Evolutionary conservation across 371 early-diverging fungal species (phyloP).

Genomic region (Thermomucor indicae-seudaticae): DNA sequence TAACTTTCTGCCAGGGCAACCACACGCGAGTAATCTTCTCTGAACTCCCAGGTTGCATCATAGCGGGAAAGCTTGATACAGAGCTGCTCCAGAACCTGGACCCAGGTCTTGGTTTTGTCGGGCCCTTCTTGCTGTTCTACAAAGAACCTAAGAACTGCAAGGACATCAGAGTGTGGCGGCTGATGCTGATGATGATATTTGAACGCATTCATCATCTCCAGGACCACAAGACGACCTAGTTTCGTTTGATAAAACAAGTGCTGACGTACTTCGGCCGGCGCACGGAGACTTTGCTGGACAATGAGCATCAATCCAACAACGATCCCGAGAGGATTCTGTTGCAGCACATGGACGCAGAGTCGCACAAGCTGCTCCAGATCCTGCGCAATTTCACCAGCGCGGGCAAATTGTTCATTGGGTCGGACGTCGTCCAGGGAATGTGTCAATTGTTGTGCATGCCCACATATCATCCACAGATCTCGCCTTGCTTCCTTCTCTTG

Average conservation of each 20-base stretch:
- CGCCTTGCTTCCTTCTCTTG: no score
- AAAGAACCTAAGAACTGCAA: no score
- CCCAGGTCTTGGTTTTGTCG: conserved; percentile 13
- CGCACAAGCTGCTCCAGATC: no score
- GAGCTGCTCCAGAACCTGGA: conserved; percentile 15
- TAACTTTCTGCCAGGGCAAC: conserved; percentile 24
- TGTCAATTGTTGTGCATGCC: no score
- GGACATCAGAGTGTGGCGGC: neutral
- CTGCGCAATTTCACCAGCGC: no score
- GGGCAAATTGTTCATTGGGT: no score
- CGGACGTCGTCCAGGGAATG: no score
- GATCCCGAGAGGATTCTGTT: conserved; percentile 11
- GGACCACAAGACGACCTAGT: conserved; percentile 28
- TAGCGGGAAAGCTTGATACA: conserved; percentile 23
- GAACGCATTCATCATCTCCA: conserved; percentile 28
- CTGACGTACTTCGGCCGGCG: conserved; percentile 34
- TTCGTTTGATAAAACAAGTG: conserved; percentile 35
- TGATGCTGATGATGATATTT: conserved; percentile 20
- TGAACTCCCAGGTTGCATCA: conserved; percentile 38
- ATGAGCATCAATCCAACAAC: conserved; percentile 22
- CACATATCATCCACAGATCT: no score
- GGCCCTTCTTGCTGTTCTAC: neutral
- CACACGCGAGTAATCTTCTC: conserved; percentile 35
- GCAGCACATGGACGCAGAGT: conserved; percentile 7
- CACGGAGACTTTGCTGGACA: conserved; percentile 22